A percentile compares a stretch with the other conserved stretches of the same genome.
phyloP scores from a whole-genome alignment of 257 asterid species.

The Ophiorrhiza pumila region DNA sequence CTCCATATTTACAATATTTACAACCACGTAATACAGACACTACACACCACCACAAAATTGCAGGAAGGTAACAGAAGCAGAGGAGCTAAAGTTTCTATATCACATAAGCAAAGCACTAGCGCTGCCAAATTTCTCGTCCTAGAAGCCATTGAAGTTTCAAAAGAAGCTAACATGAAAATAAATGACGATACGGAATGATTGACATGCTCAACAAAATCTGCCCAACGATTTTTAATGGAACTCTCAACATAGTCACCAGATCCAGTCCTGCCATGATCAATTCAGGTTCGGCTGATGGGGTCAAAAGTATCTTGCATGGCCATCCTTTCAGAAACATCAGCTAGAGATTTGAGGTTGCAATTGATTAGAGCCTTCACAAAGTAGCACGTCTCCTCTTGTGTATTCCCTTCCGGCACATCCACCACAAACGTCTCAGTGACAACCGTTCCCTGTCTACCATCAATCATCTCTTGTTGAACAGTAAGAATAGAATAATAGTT shows the following conservation, averaged over 20 bases:
- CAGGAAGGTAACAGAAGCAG: constrained; percentile 3
- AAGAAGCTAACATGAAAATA: neutral
- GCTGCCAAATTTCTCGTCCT: neutral
- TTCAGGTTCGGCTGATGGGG: constrained; percentile 13
- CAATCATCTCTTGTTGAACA: constrained; percentile 61
- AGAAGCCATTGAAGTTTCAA: constrained; percentile 6
- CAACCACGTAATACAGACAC: neutral
- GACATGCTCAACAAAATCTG: neutral
- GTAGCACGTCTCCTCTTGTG: constrained; percentile 77
- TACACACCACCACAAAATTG: constrained; percentile 8
- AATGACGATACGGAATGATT: neutral
- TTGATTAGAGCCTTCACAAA: constrained; percentile 73
- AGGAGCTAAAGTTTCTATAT: neutral
- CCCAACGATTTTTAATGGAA: neutral
- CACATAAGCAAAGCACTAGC: neutral
- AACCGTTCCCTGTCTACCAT: constrained; percentile 54
- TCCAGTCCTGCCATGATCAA: neutral
- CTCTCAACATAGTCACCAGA: neutral
- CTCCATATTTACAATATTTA: constrained; percentile 15
- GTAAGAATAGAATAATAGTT: constrained; percentile 74
- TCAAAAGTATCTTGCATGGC: constrained; percentile 38
- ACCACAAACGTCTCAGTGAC: constrained; percentile 76
- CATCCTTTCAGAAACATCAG: constrained; percentile 79
- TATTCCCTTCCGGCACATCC: constrained; percentile 82
- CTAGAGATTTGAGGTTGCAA: constrained; percentile 79